Conservation (phyloP, 352 stramenopile genomes). For the Blastocystis sp. region DNA sequence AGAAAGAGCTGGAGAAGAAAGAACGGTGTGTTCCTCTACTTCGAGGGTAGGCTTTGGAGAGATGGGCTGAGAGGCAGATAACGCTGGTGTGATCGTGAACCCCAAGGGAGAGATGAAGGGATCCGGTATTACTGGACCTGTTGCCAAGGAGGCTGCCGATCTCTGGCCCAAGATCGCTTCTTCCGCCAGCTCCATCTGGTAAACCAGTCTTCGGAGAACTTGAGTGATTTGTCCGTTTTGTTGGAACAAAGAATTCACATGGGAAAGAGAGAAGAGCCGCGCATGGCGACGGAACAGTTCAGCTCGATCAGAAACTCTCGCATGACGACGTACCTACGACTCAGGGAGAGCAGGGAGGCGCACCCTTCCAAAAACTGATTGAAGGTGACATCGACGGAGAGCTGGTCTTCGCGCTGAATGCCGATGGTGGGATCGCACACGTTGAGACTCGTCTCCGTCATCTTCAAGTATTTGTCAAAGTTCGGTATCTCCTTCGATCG, state of each 20-base stretch:
- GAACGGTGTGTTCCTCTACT: constrained; percentile 99
- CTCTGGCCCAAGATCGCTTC: constrained; percentile 99
- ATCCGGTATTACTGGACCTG: constrained; percentile 96
- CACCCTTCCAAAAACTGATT: constrained; percentile 51
- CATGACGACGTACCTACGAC: constrained; percentile 23
- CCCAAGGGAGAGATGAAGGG: constrained; percentile 99
- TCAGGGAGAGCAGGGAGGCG: background rate
- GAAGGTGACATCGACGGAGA: constrained; percentile 68
- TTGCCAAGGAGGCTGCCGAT: constrained; percentile 99
- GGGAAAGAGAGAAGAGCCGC: constrained; percentile 12
- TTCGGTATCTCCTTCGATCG: constrained; percentile 56
- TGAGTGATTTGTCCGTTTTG: background rate
- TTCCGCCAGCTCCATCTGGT: constrained; percentile 98
- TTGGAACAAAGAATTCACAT: background rate
- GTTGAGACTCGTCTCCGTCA: constrained; percentile 56
- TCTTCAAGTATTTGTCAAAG: constrained; percentile 56
- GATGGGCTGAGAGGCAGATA: constrained; percentile 80
- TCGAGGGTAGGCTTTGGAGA: constrained; percentile 84
- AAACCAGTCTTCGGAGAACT: constrained; percentile 78
- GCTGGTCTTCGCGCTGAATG: constrained; percentile 31
- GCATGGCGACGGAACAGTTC: constrained; percentile 32
- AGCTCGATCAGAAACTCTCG: constrained; percentile 52
- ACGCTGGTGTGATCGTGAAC: constrained; percentile 99
- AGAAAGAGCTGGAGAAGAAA: constrained; percentile 98
- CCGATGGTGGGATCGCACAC: constrained; percentile 2